Evolutionary conservation across 2,329 filamentous ascomycete species (phyloP).

Genomic region (Colletotrichum godetiae): DNA sequence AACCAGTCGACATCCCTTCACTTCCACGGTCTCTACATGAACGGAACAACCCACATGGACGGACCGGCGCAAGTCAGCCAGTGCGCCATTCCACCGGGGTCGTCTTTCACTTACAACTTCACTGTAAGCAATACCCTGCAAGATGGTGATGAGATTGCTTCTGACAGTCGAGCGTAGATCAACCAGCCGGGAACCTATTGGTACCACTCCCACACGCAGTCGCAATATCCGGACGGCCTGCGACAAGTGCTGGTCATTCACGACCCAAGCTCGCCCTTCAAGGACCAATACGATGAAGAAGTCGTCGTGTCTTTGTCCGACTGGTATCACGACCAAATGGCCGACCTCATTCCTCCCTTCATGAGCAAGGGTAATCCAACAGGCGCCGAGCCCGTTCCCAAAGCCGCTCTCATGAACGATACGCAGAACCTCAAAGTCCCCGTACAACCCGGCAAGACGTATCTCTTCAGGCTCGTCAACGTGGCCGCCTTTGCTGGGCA

Average conservation of each 20-base stretch:
- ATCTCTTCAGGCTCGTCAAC: slow-evolving; percentile 78
- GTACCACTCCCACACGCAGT: slow-evolving; percentile 79
- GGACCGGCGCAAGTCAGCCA: slow-evolving; percentile 75
- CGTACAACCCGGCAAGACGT: slow-evolving; percentile 76
- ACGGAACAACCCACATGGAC: slow-evolving; percentile 77
- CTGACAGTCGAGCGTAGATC: slow-evolving; percentile 49
- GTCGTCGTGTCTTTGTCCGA: slow-evolving; percentile 74
- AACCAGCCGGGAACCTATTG: slow-evolving; percentile 80
- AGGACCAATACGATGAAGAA: slow-evolving; percentile 70
- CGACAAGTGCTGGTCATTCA: slow-evolving; percentile 73
- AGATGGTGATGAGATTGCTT: neutral
- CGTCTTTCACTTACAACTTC: slow-evolving; percentile 77
- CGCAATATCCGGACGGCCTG: slow-evolving; percentile 78
- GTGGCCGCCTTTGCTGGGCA: slow-evolving; percentile 78
- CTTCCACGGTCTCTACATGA: slow-evolving; percentile 79
- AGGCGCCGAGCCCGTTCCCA: slow-evolving; percentile 73
- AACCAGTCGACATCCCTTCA: slow-evolving; percentile 73
- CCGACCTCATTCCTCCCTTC: slow-evolving; percentile 58
- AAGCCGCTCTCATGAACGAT: slow-evolving; percentile 79
- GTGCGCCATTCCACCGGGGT: slow-evolving; percentile 72
- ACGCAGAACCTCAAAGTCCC: slow-evolving; percentile 68
- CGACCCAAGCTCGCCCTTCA: slow-evolving; percentile 70
- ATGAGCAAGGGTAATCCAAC: slow-evolving; percentile 66
- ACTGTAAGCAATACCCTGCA: slow-evolving; percentile 54
- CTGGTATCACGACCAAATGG: slow-evolving; percentile 74